Evolutionary conservation across 805 yeast genomes (phyloP), one percentile per base, ranked within the genome.

Genomic region (Helenozyma rhizophorensis): DNA sequence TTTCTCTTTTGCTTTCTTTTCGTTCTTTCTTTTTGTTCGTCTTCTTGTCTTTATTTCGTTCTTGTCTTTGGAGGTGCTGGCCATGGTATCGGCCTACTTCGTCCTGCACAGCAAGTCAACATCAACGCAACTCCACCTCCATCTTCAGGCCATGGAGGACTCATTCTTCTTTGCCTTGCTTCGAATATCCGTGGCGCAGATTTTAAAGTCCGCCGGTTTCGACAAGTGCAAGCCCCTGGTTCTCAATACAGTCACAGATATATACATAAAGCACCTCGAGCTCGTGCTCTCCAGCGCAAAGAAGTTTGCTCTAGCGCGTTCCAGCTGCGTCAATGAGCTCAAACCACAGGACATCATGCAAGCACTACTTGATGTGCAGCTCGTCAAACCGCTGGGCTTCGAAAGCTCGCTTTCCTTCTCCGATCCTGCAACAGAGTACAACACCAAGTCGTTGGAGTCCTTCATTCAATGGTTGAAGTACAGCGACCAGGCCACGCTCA

Each of bases 161-260:
- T 45, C 62, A 13, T 63, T 65, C 39, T 58, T 62, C 37, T 66
- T 62, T 41, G 54, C 64, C 25, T 38, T 65, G 27, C 48, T 65
- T 17, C 50, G 69, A 32, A 48, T 67, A 30, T 62, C 70, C 7
- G 53, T 65, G 21, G 68, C 74, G 1, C 80, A 81, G 58, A 62
- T 81, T 4, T 68, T 90, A 32, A 78, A 86, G 40, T 78, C 93
- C 0, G 74, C 79, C 19, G 98, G 98, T 0, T 86, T 88, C 49
- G 96, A 86, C 40, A 72, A 78, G 47, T 78, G 89, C 42, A 69
- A 78, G 32, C 84, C 90, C 6, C 66, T 76, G 6, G 74, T 83
- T 1, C 65, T 90, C 8, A 89, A 87, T 50, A 70, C 79, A 2
- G 45, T 88, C n/a, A 80, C 95, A 0, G 96, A 88, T 49, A 50